Evolutionary conservation across 75 land plant species (phyloP).

Genomic region (Pinus albicaulis): DNA sequence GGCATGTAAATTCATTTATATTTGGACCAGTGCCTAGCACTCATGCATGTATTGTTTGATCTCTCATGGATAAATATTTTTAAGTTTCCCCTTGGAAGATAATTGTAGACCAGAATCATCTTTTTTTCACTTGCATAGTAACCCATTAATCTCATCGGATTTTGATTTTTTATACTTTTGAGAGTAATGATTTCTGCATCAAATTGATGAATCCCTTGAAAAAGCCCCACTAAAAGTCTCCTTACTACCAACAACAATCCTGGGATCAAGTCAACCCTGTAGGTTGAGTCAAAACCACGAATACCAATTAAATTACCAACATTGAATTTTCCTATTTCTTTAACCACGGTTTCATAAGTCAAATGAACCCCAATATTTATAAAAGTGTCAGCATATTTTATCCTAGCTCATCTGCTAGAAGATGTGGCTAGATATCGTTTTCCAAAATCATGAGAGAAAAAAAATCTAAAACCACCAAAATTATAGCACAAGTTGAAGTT

Average conservation of each 20-base stretch:
- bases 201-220: constrained; percentile 73
- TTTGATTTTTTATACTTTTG: constrained; percentile 57
- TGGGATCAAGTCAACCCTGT: constrained; percentile 48
- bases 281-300: constrained; percentile 83
- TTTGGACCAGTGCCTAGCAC: too few species aligned
- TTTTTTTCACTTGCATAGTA: constrained; percentile 67
- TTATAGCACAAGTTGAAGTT: constrained; percentile 35
- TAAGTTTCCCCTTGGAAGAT: constrained; percentile 65
- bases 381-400: constrained; percentile 56
- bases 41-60: background rate
- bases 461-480: constrained; percentile 24
- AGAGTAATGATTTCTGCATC: constrained; percentile 69
- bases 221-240: constrained; percentile 52
- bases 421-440: constrained; percentile 26
- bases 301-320: constrained; percentile 61
- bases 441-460: constrained; percentile 20
- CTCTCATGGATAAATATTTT: constrained; percentile 50
- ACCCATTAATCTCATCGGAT: constrained; percentile 63
- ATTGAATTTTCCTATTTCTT: constrained; percentile 63
- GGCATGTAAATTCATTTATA: too few species aligned
- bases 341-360: constrained; percentile 62
- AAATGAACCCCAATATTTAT: constrained; percentile 27
- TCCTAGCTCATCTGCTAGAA: constrained; percentile 10
- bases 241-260: constrained; percentile 63
- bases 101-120: constrained; percentile 75